Evolutionary conservation across 352 stramenopile species (phyloP).

Genomic region (Globisporangium orthogonon): DNA sequence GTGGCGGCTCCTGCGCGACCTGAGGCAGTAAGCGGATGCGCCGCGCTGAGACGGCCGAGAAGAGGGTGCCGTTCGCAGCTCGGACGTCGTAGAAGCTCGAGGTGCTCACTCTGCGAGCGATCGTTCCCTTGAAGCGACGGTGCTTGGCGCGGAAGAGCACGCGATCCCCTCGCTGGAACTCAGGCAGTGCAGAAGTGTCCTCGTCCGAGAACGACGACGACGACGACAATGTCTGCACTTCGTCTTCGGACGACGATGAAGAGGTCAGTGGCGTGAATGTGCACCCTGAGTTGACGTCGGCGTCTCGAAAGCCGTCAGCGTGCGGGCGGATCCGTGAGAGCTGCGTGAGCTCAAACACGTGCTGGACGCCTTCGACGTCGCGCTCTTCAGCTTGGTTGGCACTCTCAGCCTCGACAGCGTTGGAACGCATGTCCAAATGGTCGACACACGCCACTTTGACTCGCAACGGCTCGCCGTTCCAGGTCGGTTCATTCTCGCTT

Average conservation of each 20-base stretch:
- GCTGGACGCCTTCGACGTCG: conserved; percentile 15
- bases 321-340: conserved; percentile 37
- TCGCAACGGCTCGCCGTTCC: conserved; percentile 31
- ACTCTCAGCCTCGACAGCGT: neutral
- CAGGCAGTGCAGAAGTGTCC: conserved; percentile 1
- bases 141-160: conserved; percentile 36
- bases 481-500: conserved; percentile 15
- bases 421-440: neutral
- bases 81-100: conserved; percentile 59
- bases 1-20: conserved; percentile 5
- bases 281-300: conserved; percentile 33
- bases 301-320: conserved; percentile 38
- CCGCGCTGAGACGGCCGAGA: conserved; percentile 34
- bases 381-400: neutral
- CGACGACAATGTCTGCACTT: conserved; percentile 7
- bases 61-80: conserved; percentile 34
- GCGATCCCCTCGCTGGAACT: conserved; percentile 42
- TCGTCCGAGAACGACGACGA: conserved; percentile 18
- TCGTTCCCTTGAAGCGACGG: conserved; percentile 28
- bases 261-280: conserved; percentile 38
- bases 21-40: conserved; percentile 29
- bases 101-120: conserved; percentile 26
- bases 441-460: conserved; percentile 19
- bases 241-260: conserved; percentile 15
- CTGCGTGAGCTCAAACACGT: conserved; percentile 36